A percentile compares a stretch with the other conserved stretches of the same genome.
Conservation (phyloP, 1,284 basidiomycete species). For the Anthracocystis setariae region DNA sequence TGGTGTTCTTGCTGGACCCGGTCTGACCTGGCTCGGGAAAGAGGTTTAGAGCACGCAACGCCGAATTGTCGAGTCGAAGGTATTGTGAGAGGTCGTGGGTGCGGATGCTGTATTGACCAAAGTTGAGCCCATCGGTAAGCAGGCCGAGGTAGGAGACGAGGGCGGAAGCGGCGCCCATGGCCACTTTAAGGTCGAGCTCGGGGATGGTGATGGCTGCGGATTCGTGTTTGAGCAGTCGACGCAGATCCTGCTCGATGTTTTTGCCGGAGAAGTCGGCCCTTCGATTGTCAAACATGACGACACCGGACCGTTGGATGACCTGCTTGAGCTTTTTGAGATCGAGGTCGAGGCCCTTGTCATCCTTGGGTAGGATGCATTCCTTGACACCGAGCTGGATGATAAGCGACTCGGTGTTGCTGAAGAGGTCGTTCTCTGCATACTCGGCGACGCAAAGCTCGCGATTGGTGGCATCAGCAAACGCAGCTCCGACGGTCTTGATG, state of each 20-base stretch:
- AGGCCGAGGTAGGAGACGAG: conserved; percentile 85
- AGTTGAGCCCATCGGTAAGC: conserved; percentile 82
- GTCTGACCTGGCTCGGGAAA: conserved; percentile 73
- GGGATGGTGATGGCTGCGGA: conserved; percentile 68
- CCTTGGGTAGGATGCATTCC: conserved; percentile 77
- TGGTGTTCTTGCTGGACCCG: conserved; percentile 68
- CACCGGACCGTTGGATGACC: conserved; percentile 83
- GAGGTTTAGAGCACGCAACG: conserved; percentile 87
- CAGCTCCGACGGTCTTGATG: conserved; percentile 71
- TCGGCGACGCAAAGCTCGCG: conserved; percentile 77
- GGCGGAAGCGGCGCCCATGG: conserved; percentile 83
- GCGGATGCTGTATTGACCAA: conserved; percentile 81
- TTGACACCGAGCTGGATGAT: conserved; percentile 96
- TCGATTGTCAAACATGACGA: conserved; percentile 88
- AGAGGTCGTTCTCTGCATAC: conserved; percentile 93
- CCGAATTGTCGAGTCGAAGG: conserved; percentile 95
- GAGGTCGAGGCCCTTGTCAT: conserved; percentile 75
- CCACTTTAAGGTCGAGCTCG: conserved; percentile 80
- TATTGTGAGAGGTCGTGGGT: conserved; percentile 93
- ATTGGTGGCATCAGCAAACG: conserved; percentile 72
- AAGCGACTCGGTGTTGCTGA: conserved; percentile 95
- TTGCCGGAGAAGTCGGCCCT: conserved; percentile 81
- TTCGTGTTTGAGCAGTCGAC: conserved; percentile 74
- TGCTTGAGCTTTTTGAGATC: conserved; percentile 73
- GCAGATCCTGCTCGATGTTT: conserved; percentile 85